A percentile compares a stretch with the other conserved stretches of the same genome.
Conservation (phyloP, 768 basidiomycete genomes). For the Russula sp. region DNA sequence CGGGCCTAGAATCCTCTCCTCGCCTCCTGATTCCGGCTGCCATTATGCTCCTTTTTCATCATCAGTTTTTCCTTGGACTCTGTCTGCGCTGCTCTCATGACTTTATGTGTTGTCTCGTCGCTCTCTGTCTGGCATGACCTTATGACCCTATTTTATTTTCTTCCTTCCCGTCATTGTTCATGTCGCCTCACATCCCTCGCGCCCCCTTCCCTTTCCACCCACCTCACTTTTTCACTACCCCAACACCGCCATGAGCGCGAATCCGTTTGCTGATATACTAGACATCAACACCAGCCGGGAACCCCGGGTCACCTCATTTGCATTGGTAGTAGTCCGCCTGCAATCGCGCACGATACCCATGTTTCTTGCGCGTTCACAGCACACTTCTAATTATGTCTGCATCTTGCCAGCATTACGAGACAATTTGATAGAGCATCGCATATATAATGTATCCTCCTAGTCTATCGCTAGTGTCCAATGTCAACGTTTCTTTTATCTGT, state of each 20-base stretch:
- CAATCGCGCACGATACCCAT: constrained; percentile 45
- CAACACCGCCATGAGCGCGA: constrained; percentile 33
- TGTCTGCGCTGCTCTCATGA: constrained; percentile 60
- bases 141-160: constrained; percentile 32
- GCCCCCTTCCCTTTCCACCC: constrained; percentile 36
- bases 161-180: constrained; percentile 36
- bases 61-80: constrained; percentile 37
- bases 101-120: constrained; percentile 53
- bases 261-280: constrained; percentile 31
- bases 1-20: constrained; percentile 6
- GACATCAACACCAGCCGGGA: constrained; percentile 33
- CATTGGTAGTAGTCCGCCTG: constrained; percentile 38
- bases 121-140: constrained; percentile 43
- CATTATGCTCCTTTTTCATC: constrained; percentile 20
- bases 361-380: constrained; percentile 42
- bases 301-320: constrained; percentile 27
- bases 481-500: constrained; percentile 12
- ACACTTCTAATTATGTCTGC: constrained; percentile 33
- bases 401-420: constrained; percentile 55
- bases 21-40: constrained; percentile 9
- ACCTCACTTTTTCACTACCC: constrained; percentile 28
- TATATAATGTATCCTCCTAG: constrained; percentile 38
- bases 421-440: constrained; percentile 72
- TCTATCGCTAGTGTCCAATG: constrained; percentile 27
- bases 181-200: constrained; percentile 40